Base-by-base conservation (phyloP, 2,329 filamentous ascomycete species). In the Ceratocystis ficicola region DNA sequence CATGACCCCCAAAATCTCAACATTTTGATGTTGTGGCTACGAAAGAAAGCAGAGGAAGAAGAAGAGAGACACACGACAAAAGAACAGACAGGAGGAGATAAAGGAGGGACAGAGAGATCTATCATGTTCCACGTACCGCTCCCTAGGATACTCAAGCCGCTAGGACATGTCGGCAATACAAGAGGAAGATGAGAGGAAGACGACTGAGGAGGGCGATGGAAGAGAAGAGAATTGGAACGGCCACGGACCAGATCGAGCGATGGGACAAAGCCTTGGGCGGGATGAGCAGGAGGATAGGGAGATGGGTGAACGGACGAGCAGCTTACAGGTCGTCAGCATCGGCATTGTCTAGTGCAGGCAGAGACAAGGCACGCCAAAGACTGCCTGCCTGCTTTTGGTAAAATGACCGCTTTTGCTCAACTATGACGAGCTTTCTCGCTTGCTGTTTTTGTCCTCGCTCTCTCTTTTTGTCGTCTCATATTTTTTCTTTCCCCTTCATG, bases 121-220 rank as follows among this genome's bases (percentile, higher is more conserved):
- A 57, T 57, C 50, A 57, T 57, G 50, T 57, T 57, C 50, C 50
- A 57, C 50, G 50, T 57, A 25, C 50, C 22, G 25, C 50, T 30
- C 15, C 22, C 25, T 17, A 28, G 50, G 50, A 57, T 25, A 36
- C 32, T 36, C 2, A 30, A 57, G 25, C 22, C 50, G 8, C 22
- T 57, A 30, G 22, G 20, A 57, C 50, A 57, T 28, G 32, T 10
- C 32, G 32, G 32, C 50, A 28, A 28, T 15, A 30, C 22, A 57
- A 57, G 28, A 30, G 17, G 3, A 10, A 28, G 10, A 15, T 10
- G 17, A 30, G 50, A 28, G 22, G 17, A 57, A 57, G 50, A 57
- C 50, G n/a, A n/a, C n/a, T n/a, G 50, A 25, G 1, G 8, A 20
- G 46, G 17, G 7, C 15, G 46, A 50, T 50, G n/a, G 17, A 20